Percentiles rank a stretch among this genome's conserved stretches.
phyloP scores from a whole-genome alignment of 768 basidiomycete genomes.

The Glaciozyma antarctica region DNA sequence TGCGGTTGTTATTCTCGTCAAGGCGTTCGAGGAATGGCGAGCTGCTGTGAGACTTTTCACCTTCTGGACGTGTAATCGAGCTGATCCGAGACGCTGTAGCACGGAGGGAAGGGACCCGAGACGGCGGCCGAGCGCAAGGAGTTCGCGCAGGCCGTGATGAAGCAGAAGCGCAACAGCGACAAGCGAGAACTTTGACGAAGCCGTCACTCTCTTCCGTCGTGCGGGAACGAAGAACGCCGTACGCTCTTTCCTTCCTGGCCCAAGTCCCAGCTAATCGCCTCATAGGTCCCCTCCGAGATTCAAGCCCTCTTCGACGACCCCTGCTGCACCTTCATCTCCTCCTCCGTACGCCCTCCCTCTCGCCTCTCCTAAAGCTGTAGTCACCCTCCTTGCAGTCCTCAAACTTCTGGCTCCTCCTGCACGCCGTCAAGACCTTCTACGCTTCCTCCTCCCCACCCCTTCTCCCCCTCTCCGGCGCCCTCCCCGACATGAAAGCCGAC shows the following conservation, averaged over 20 bases:
- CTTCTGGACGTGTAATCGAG: not conserved
- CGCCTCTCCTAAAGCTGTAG: not conserved
- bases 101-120: slow-evolving; percentile 54
- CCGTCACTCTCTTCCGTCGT: slow-evolving; percentile 63
- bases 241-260: not conserved
- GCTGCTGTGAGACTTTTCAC: slow-evolving; percentile 46
- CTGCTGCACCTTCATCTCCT: slow-evolving; percentile 44
- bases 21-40: slow-evolving; percentile 74
- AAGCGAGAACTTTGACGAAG: slow-evolving; percentile 99
- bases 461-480: slow-evolving; percentile 68
- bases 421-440: slow-evolving; percentile 58
- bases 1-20: slow-evolving; percentile 78
- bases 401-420: slow-evolving; percentile 69
- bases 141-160: slow-evolving; percentile 61
- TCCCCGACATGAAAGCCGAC: slow-evolving; percentile 94
- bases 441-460: slow-evolving; percentile 46
- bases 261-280: not conserved
- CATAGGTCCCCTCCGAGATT: slow-evolving; percentile 60
- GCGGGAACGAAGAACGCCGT: slow-evolving; percentile 16
- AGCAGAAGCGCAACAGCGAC: slow-evolving; percentile 54
- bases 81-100: slow-evolving; percentile 43
- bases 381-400: slow-evolving; percentile 42
- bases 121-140: slow-evolving; percentile 57
- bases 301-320: slow-evolving; percentile 55
- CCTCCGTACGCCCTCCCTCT: slow-evolving; percentile 38